Evolutionary conservation across 2,329 filamentous ascomycete species (phyloP).

Genomic region (Aspergillus arachidicola): DNA sequence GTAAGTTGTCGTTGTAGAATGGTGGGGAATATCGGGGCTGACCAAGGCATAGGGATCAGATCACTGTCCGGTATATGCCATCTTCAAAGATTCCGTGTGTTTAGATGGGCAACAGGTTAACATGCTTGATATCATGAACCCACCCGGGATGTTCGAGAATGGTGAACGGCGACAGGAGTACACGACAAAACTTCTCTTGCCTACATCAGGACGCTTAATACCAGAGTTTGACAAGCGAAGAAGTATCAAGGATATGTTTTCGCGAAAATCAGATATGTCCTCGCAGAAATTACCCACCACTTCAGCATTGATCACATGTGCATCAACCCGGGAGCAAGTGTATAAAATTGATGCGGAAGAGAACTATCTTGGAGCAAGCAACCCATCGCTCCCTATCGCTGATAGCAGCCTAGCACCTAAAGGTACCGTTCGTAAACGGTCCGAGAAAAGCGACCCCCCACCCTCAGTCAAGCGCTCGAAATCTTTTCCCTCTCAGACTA

Average conservation of each 20-base stretch:
- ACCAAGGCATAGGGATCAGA: slow-evolving; percentile 69
- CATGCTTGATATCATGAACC: slow-evolving; percentile 77
- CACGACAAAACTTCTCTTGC: slow-evolving; percentile 64
- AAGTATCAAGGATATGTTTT: slow-evolving; percentile 93
- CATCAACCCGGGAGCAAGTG: slow-evolving; percentile 4
- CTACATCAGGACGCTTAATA: slow-evolving; percentile 78
- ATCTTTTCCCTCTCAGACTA: slow-evolving; percentile 31
- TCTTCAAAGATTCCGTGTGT: slow-evolving; percentile 65
- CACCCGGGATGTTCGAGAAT: slow-evolving; percentile 67
- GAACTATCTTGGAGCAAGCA: background rate
- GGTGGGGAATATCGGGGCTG: background rate
- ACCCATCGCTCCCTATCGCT: background rate
- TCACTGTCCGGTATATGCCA: slow-evolving; percentile 89
- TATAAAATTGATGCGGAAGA: background rate
- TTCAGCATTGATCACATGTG: background rate
- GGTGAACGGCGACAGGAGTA: slow-evolving; percentile 70
- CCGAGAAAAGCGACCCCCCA: slow-evolving; percentile 32
- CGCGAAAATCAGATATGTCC: slow-evolving; percentile 53
- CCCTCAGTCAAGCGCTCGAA: slow-evolving; percentile 56
- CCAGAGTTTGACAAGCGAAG: slow-evolving; percentile 83
- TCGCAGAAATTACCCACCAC: slow-evolving; percentile 17
- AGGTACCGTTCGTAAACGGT: slow-evolving; percentile 40
- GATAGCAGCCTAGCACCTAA: slow-evolving; percentile 4
- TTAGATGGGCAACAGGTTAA: slow-evolving; percentile 54
- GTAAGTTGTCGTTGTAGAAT: slow-evolving; percentile 33